Conservation (phyloP, 345 rosid genomes). For the Noccaea caerulescens region DNA sequence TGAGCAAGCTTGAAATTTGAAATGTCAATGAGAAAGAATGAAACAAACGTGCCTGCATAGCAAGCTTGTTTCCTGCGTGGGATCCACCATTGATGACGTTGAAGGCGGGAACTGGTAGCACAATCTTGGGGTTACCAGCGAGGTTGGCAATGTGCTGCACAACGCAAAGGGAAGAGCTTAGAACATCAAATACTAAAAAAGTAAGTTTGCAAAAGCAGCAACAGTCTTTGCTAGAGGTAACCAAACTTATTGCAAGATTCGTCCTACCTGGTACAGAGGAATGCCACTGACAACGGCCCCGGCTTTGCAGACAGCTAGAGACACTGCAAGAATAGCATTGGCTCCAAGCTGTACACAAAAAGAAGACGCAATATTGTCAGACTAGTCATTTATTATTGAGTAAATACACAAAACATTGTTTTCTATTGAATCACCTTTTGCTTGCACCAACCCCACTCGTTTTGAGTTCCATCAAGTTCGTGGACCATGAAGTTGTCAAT, state of each 20-base stretch:
- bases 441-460: constrained; percentile 99
- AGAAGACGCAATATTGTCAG: background rate
- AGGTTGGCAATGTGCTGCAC: constrained; percentile 75
- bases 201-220: background rate
- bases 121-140: constrained; percentile 89
- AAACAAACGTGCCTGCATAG: constrained; percentile 73
- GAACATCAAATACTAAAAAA: constrained; percentile 6
- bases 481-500: constrained; percentile 95
- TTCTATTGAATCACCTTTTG: constrained; percentile 64
- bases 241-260: background rate
- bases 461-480: constrained; percentile 91
- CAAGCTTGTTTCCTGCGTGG: constrained; percentile 98
- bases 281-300: constrained; percentile 72
- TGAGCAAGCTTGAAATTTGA: no score
- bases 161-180: background rate
- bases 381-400: background rate
- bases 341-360: constrained; percentile 80
- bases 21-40: background rate
- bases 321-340: constrained; percentile 94
- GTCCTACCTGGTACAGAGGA: constrained; percentile 81
- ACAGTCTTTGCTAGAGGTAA: background rate
- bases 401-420: background rate
- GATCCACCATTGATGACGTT: constrained; percentile 99
- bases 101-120: constrained; percentile 95
- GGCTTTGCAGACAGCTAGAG: constrained; percentile 95